phyloP scores from a whole-genome alignment of 2,329 filamentous ascomycete genomes.

The Shiraia bambusicola region DNA sequence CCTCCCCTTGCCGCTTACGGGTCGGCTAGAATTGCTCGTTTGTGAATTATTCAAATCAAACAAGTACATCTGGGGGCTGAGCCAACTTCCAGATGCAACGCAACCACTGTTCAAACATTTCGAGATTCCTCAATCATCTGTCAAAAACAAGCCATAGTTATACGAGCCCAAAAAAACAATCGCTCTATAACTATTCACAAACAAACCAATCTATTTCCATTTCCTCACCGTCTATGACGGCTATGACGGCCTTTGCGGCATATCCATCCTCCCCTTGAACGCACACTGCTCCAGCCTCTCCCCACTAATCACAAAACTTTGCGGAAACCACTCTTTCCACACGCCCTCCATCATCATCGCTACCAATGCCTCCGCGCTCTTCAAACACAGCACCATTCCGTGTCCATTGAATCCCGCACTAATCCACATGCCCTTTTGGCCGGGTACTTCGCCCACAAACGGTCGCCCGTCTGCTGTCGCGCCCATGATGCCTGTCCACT shows the following conservation, averaged over 20 bases:
- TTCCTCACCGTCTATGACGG: background rate
- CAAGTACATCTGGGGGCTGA: no score
- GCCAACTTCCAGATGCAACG: no score
- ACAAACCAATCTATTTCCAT: background rate
- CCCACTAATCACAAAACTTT: conserved; percentile 51
- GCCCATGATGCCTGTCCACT: conserved; percentile 57
- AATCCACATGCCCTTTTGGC: conserved; percentile 53
- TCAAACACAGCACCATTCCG: conserved; percentile 64
- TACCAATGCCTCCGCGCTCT: conserved; percentile 59
- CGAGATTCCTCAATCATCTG: no score
- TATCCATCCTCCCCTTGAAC: conserved; percentile 32
- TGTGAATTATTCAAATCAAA: no score
- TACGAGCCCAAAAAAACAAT: no score
- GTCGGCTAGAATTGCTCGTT: no score
- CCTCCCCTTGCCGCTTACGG: no score
- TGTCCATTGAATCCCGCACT: conserved; percentile 66
- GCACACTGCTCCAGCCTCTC: conserved; percentile 43
- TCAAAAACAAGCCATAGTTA: no score
- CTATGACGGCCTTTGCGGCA: conserved; percentile 7
- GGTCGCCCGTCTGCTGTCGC: conserved; percentile 54
- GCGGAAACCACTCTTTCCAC: conserved; percentile 56
- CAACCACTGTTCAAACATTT: no score
- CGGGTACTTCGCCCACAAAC: conserved; percentile 49
- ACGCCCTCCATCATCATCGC: conserved; percentile 52
- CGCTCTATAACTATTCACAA: background rate